Evolutionary conservation across 768 basidiomycete species (phyloP).

Genomic region (Amanita muscaria): DNA sequence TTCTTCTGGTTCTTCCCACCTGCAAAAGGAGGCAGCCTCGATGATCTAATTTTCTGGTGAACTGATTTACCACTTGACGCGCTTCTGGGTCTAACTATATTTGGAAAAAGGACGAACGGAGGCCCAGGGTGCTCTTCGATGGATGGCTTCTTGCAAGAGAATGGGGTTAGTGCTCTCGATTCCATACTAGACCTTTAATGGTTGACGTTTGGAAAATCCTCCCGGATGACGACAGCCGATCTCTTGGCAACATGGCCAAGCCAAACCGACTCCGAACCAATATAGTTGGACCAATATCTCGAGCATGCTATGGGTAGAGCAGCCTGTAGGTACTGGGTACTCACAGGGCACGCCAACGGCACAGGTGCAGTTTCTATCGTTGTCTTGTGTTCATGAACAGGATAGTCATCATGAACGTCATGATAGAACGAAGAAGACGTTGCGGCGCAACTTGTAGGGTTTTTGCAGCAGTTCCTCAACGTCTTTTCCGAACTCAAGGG

Average conservation of each 20-base stretch:
- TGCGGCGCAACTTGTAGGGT: constrained; percentile 42
- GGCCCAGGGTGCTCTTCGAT: constrained; percentile 73
- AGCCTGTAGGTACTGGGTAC: constrained; percentile 75
- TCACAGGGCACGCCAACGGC: constrained; percentile 15
- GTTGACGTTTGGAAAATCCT: background rate
- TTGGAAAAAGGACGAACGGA: constrained; percentile 54
- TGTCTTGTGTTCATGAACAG: background rate
- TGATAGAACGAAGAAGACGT: constrained; percentile 39
- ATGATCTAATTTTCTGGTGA: constrained; percentile 72
- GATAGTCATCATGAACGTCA: background rate
- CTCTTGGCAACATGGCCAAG: background rate
- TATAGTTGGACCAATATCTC: constrained; percentile 77
- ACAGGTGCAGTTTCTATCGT: background rate
- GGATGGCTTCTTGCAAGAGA: constrained; percentile 65
- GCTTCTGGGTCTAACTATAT: constrained; percentile 4
- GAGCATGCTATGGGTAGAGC: constrained; percentile 70
- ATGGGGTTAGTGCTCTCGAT: constrained; percentile 41
- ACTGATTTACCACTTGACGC: background rate
- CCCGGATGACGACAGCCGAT: background rate
- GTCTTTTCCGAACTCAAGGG: constrained; percentile 67
- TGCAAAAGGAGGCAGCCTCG: constrained; percentile 58
- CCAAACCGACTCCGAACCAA: constrained; percentile 23
- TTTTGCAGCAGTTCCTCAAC: constrained; percentile 65
- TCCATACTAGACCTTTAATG: no score
- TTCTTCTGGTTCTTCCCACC: constrained; percentile 86